Conservation (phyloP, 768 basidiomycete genomes). For the Chlorophyllum brunneum region DNA sequence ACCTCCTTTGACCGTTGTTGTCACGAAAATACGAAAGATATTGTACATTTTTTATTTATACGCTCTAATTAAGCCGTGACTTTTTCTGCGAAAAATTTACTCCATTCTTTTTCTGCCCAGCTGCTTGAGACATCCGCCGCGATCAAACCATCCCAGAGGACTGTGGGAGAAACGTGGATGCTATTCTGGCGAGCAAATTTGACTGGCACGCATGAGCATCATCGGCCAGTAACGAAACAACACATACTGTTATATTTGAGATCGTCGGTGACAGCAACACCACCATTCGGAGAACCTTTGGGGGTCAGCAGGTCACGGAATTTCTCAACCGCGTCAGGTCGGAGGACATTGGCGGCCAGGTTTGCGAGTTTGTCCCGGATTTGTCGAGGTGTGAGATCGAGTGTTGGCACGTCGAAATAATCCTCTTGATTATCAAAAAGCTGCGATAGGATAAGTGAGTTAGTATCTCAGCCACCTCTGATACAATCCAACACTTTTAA, state of each 20-base stretch:
- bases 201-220: slow-evolving; percentile 43
- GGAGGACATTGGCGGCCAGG: slow-evolving; percentile 53
- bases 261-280: slow-evolving; percentile 77
- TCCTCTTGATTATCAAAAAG: slow-evolving; percentile 72
- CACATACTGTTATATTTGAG: slow-evolving; percentile 84
- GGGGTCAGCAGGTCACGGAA: slow-evolving; percentile 62
- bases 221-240: neutral
- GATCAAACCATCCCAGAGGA: slow-evolving; percentile 71
- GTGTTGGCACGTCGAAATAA: slow-evolving; percentile 77
- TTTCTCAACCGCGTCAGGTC: slow-evolving; percentile 41
- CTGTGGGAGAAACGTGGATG: slow-evolving; percentile 87
- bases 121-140: slow-evolving; percentile 73
- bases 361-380: slow-evolving; percentile 70
- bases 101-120: slow-evolving; percentile 83
- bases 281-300: slow-evolving; percentile 70
- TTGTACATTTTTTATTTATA: neutral
- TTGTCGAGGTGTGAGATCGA: slow-evolving; percentile 62
- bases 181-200: slow-evolving; percentile 90
- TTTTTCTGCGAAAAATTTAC: slow-evolving; percentile 62
- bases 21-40: neutral
- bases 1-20: neutral
- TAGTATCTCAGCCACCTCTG: neutral
- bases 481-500: neutral
- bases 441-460: slow-evolving; percentile 31
- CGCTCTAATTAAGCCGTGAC: slow-evolving; percentile 35